These are phyloP conservation scores for Coleophoma crateriformis DNA, from an alignment of 2,329 filamentous ascomycete species.

Conservation along the genomic window DNA sequence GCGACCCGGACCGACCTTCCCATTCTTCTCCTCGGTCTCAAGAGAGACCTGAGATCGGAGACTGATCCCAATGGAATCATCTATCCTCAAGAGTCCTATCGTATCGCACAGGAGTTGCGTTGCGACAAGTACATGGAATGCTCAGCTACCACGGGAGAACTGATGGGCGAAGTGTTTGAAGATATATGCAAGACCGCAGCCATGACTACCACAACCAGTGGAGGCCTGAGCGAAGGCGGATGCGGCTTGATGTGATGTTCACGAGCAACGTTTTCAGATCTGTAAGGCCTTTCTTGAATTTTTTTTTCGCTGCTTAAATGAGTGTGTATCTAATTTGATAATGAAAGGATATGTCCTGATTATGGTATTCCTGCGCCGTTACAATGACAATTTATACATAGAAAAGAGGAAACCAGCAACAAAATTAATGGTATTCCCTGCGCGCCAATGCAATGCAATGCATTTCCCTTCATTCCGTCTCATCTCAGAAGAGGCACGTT, in stretches of 20 bases:
- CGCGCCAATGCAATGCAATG: not conserved
- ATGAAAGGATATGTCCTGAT: not conserved
- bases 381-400: not conserved
- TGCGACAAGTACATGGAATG: conserved; percentile 61
- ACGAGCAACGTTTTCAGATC: not conserved
- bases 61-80: conserved; percentile 54
- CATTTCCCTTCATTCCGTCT: too few relatives aligned
- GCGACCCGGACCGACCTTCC: conserved; percentile 38
- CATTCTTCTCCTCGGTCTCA: conserved; percentile 52
- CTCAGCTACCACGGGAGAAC: conserved; percentile 54
- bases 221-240: conserved; percentile 48
- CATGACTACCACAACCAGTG: conserved; percentile 31
- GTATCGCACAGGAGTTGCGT: conserved; percentile 49
- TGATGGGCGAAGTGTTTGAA: conserved; percentile 51
- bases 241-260: conserved; percentile 42
- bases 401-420: not conserved
- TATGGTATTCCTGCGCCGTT: too few relatives aligned
- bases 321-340: not conserved
- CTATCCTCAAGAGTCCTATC: conserved; percentile 55
- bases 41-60: conserved; percentile 52
- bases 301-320: not conserved
- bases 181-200: conserved; percentile 54
- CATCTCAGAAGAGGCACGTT: not conserved
- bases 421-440: not conserved
- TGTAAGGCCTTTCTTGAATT: not conserved